Conservation (phyloP, 108 stramenopile species). For the Epithemia pelagica region DNA sequence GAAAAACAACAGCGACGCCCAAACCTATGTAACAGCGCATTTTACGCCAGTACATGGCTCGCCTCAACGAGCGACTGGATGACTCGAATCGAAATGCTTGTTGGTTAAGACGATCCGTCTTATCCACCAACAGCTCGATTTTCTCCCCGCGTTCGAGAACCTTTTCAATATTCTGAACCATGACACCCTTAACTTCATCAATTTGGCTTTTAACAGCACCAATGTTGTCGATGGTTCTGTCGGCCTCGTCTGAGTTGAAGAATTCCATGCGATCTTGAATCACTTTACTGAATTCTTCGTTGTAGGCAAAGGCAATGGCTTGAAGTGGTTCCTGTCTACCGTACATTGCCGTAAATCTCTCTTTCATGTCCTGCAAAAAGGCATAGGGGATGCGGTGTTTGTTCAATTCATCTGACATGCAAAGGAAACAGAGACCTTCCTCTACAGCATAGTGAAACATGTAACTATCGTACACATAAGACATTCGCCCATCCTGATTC, state of each 20-base stretch:
- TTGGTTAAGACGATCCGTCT: constrained; percentile 89
- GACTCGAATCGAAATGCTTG: constrained; percentile 91
- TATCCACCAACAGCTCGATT: constrained; percentile 97
- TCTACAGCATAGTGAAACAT: constrained; percentile 92
- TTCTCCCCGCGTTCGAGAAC: constrained; percentile 96
- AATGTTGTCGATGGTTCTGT: constrained; percentile 61
- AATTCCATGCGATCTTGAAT: constrained; percentile 86
- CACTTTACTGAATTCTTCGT: constrained; percentile 77
- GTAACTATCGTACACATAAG: constrained; percentile 61
- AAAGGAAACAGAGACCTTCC: constrained; percentile 88
- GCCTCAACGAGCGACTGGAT: constrained; percentile 61
- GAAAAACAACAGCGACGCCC: constrained; percentile 40
- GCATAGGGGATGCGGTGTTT: constrained; percentile 93
- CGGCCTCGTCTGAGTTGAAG: constrained; percentile 80
- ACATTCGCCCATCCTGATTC: constrained; percentile 75
- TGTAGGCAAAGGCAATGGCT: constrained; percentile 92
- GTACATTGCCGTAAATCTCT: constrained; percentile 67
- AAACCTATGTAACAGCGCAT: constrained; percentile 56
- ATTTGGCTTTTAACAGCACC: constrained; percentile 83
- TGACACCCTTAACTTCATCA: constrained; percentile 91
- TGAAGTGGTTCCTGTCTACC: constrained; percentile 71
- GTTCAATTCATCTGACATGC: constrained; percentile 88
- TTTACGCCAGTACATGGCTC: constrained; percentile 86
- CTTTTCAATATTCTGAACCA: constrained; percentile 97
- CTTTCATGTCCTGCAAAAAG: constrained; percentile 90